Conservation (phyloP, 441 rosid species). For the Eutrema salsugineum region DNA sequence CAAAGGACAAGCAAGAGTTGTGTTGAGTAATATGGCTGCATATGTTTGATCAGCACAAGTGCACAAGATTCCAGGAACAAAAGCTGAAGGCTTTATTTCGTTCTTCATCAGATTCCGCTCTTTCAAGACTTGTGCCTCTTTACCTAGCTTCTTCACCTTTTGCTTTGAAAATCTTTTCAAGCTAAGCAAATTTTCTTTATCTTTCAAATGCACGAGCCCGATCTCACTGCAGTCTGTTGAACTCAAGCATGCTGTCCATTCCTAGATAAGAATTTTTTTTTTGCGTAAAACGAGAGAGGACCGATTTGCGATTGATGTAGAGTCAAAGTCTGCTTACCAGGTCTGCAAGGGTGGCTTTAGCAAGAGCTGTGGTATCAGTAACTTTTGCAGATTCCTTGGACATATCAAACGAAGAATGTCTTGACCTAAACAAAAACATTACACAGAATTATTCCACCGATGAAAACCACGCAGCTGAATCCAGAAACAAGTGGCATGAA, state of each 20-base stretch:
- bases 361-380: slow-evolving; percentile 44
- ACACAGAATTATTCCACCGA: slow-evolving; percentile 1
- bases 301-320: background rate
- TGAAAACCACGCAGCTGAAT: slow-evolving; percentile 19
- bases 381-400: slow-evolving; percentile 46
- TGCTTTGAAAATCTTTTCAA: slow-evolving; percentile 88
- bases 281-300: slow-evolving; percentile 5
- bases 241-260: slow-evolving; percentile 77
- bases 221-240: slow-evolving; percentile 90
- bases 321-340: slow-evolving; percentile 48
- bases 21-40: slow-evolving; percentile 71
- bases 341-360: slow-evolving; percentile 59
- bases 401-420: slow-evolving; percentile 48
- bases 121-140: slow-evolving; percentile 81
- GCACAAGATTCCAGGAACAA: slow-evolving; percentile 65
- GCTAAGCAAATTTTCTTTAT: slow-evolving; percentile 62
- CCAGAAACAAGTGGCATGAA: background rate
- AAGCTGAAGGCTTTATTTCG: slow-evolving; percentile 48
- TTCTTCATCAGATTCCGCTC: slow-evolving; percentile 83
- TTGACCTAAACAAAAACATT: slow-evolving; percentile 45
- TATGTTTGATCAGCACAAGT: slow-evolving; percentile 66
- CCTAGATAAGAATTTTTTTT: slow-evolving; percentile 49
- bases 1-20: slow-evolving; percentile 79
- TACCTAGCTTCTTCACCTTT: slow-evolving; percentile 70
- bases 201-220: slow-evolving; percentile 69